These are phyloP conservation scores for Pseudomonodictys pantanalensis DNA, from an alignment of 495 filamentous ascomycete species.

Conservation along the genomic window DNA sequence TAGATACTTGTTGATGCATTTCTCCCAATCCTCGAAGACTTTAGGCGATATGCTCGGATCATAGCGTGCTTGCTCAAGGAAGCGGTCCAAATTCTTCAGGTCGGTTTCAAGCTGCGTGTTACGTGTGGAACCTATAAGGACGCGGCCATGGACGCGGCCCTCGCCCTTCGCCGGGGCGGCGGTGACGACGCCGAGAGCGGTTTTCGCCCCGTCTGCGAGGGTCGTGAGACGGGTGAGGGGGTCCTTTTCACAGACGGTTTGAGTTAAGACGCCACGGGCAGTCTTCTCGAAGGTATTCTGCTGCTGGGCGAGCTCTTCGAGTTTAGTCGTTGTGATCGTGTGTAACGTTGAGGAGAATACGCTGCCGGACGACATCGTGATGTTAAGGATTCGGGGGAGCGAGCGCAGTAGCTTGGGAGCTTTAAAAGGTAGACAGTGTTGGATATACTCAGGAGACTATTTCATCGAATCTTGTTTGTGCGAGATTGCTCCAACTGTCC, in stretches of 20 bases:
- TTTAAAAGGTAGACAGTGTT: too few species aligned
- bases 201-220: conserved; percentile 46
- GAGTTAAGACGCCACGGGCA: conserved; percentile 37
- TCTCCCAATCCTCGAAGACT: conserved; percentile 49
- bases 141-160: conserved; percentile 40
- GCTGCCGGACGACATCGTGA: conserved; percentile 26
- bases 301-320: conserved; percentile 60
- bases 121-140: conserved; percentile 39
- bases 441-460: too few species aligned
- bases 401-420: too few species aligned
- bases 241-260: conserved; percentile 35
- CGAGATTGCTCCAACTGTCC: too few species aligned
- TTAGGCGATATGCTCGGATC: conserved; percentile 54
- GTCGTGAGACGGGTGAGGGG: conserved; percentile 40
- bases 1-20: conserved; percentile 50
- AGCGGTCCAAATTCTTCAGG: conserved; percentile 49
- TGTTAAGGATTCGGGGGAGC: not conserved
- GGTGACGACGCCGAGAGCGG: conserved; percentile 41
- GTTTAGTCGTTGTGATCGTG: conserved; percentile 64
- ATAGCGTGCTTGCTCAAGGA: conserved; percentile 56
- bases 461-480: too few species aligned
- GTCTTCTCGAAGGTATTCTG: conserved; percentile 51
- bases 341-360: conserved; percentile 59
- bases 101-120: conserved; percentile 42
- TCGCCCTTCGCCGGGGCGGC: conserved; percentile 20